Conservation (phyloP, 768 basidiomycete species). For the Phaeotremella fagi region DNA sequence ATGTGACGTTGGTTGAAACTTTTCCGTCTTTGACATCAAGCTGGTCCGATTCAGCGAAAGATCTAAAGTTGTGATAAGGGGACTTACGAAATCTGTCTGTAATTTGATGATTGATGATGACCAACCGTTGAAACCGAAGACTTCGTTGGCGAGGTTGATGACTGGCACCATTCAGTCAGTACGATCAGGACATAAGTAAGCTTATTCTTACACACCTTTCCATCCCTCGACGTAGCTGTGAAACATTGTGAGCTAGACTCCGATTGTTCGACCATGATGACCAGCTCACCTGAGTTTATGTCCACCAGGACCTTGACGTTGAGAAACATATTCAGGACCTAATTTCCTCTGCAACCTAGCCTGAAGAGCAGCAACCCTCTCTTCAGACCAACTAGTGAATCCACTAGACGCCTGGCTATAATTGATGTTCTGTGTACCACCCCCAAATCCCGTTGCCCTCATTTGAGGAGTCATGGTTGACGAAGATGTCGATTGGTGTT, state of each 20-base stretch:
- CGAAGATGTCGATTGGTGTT: conserved; percentile 13
- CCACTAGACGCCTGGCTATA: conserved; percentile 49
- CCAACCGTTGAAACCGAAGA: conserved; percentile 98
- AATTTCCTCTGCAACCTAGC: conserved; percentile 78
- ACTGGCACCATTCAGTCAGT: conserved; percentile 54
- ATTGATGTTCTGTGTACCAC: conserved; percentile 4
- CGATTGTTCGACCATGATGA: no score
- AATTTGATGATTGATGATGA: conserved; percentile 71
- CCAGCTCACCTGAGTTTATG: conserved; percentile 74
- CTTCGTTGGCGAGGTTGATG: conserved; percentile 95
- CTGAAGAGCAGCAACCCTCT: conserved; percentile 68
- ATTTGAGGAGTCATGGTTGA: conserved; percentile 10
- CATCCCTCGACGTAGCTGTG: conserved; percentile 77
- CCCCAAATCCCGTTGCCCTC: conserved; percentile 15
- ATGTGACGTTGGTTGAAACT: conserved; percentile 64
- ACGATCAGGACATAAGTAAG: not conserved
- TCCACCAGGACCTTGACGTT: conserved; percentile 74
- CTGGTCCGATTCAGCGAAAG: conserved; percentile 47
- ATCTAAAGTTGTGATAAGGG: not conserved
- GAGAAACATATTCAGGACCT: conserved; percentile 89
- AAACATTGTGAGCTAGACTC: not conserved
- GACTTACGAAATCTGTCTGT: conserved; percentile 52
- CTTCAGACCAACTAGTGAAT: conserved; percentile 61
- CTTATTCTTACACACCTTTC: conserved; percentile 55
- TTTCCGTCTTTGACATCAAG: conserved; percentile 67